phyloP scores from a whole-genome alignment of 768 basidiomycete genomes.

The Lentinula edodes region DNA sequence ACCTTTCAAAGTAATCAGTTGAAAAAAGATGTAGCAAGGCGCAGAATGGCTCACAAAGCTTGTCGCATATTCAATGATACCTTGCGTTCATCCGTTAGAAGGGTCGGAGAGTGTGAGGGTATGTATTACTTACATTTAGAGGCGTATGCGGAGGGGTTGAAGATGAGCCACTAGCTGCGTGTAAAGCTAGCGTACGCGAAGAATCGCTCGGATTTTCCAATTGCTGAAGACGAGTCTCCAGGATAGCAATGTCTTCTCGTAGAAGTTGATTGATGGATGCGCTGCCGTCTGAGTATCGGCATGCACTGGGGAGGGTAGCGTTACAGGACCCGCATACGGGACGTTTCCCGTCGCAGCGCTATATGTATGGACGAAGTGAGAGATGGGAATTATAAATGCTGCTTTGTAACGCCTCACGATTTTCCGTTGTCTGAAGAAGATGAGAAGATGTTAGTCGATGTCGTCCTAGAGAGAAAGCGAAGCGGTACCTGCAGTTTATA shows the following conservation, averaged over 20 bases:
- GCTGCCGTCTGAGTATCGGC: conserved; percentile 15
- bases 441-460: not conserved
- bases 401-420: not conserved
- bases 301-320: conserved; percentile 12
- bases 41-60: conserved; percentile 7
- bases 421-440: not conserved
- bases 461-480: not conserved
- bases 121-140: conserved; percentile 3
- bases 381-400: not conserved
- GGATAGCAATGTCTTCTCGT: conserved; percentile 27
- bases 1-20: not conserved
- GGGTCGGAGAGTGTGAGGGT: not conserved
- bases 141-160: conserved; percentile 4
- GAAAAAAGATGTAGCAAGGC: not conserved
- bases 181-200: conserved; percentile 14
- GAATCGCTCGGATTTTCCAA: conserved; percentile 21
- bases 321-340: conserved; percentile 14
- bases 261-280: conserved; percentile 2
- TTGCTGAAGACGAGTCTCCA: conserved; percentile 32
- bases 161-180: conserved; percentile 17
- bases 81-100: not conserved
- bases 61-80: conserved; percentile 6
- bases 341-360: conserved; percentile 16
- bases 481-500: conserved; percentile 13
- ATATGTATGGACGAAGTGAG: not conserved